phyloP scores from a whole-genome alignment of 1,284 basidiomycete species.

The Rhodotorula glutinis region DNA sequence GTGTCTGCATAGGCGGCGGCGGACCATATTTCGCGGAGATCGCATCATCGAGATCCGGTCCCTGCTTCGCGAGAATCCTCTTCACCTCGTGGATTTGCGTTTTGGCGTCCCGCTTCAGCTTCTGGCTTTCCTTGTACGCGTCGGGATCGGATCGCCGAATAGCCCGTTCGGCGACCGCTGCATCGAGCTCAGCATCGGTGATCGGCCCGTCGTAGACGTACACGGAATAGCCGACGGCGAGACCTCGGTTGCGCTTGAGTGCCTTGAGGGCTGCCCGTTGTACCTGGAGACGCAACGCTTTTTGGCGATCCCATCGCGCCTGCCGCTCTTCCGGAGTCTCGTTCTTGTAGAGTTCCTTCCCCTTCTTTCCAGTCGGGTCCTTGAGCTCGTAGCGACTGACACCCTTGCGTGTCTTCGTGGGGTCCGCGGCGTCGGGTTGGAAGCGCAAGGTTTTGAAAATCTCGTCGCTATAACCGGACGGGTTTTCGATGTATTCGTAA shows the following conservation, averaged over 20 bases:
- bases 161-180: neutral
- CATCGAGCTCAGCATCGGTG: neutral
- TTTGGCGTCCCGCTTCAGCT: too few species aligned
- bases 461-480: neutral
- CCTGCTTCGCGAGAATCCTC: too few species aligned
- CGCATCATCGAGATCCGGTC: too few species aligned
- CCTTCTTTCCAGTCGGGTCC: neutral
- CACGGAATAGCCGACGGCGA: neutral
- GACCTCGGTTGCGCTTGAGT: neutral
- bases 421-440: neutral
- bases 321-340: too few species aligned
- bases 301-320: neutral
- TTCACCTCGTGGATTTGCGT: too few species aligned
- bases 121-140: too few species aligned
- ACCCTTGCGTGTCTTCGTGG: neutral
- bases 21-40: too few species aligned
- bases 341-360: neutral
- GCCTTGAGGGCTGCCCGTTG: too few species aligned
- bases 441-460: neutral
- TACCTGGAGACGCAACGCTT: too few species aligned
- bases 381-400: neutral
- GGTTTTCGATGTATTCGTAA: too few species aligned
- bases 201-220: conserved; percentile 2
- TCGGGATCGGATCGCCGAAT: neutral
- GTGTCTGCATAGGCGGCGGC: too few species aligned